Percentiles rank a stretch among this genome's conserved stretches.
phyloP scores from a whole-genome alignment of 1,284 basidiomycete species.

The Schizophyllum commune region DNA sequence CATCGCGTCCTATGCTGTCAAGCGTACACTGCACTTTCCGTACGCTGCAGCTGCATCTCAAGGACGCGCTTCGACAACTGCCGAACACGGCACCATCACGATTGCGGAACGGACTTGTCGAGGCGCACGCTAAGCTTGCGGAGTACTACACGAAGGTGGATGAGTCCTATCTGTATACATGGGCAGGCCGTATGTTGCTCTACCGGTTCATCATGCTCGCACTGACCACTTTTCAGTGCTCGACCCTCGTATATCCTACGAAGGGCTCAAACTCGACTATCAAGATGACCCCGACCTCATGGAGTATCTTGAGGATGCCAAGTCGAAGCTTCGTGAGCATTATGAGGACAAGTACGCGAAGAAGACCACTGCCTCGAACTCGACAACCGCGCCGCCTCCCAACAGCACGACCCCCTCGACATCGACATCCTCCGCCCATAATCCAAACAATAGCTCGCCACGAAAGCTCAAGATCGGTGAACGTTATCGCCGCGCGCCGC shows the following conservation, averaged over 20 bases:
- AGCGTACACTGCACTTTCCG: constrained; percentile 14
- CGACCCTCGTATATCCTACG: constrained; percentile 14
- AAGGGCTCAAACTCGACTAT: constrained; percentile 8
- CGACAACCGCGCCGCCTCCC: not conserved
- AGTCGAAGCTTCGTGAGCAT: constrained; percentile 9
- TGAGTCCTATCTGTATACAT: constrained; percentile 7
- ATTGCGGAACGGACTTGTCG: constrained; percentile 6
- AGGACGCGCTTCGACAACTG: not conserved
- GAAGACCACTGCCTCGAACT: not conserved
- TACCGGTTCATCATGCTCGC: constrained; percentile 10
- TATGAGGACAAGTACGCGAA: constrained; percentile 11
- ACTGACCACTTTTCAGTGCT: constrained; percentile 12
- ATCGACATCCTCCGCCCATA: not conserved
- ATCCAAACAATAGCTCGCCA: not conserved
- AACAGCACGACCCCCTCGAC: not conserved
- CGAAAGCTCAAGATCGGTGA: not conserved
- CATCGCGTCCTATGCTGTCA: constrained; percentile 15
- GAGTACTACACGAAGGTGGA: constrained; percentile 14
- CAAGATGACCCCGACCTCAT: constrained; percentile 8
- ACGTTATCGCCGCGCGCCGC: not conserved
- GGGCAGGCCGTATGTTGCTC: constrained; percentile 8
- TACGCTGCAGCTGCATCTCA: constrained; percentile 13
- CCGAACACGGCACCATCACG: not conserved
- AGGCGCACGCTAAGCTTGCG: constrained; percentile 10
- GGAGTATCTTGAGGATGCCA: constrained; percentile 10